These are phyloP conservation scores for Tuctoria greenei DNA, from an alignment of 176 grass and related monocot species.

Conservation along the genomic window DNA sequence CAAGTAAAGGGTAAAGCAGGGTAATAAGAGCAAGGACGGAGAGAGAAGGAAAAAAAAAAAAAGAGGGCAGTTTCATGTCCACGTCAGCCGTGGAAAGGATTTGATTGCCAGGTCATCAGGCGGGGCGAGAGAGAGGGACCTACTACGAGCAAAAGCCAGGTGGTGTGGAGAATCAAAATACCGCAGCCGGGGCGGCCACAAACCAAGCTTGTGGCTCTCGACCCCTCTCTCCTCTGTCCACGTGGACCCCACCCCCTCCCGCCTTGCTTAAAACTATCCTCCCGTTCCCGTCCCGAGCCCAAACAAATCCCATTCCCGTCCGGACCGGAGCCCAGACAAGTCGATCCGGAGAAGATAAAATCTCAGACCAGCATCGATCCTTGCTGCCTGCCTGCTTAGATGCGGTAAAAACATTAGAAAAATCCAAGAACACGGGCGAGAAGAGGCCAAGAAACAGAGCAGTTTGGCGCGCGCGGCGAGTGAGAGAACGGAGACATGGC, in stretches of 20 bases:
- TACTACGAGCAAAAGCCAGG: slow-evolving; percentile 35
- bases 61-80: neutral
- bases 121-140: slow-evolving; percentile 27
- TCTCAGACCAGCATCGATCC: slow-evolving; percentile 16
- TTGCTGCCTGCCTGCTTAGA: neutral
- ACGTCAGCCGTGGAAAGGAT: slow-evolving; percentile 36
- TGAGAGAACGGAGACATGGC: slow-evolving; percentile 18
- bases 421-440: neutral
- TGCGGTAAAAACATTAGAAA: neutral
- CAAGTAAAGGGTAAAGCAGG: neutral
- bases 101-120: slow-evolving; percentile 37
- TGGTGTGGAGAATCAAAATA: slow-evolving; percentile 60
- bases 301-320: slow-evolving; percentile 22
- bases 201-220: slow-evolving; percentile 80
- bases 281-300: neutral
- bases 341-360: neutral
- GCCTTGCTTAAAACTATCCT: slow-evolving; percentile 47
- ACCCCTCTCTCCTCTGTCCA: slow-evolving; percentile 22
- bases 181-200: slow-evolving; percentile 61
- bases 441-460: neutral
- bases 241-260: slow-evolving; percentile 33
- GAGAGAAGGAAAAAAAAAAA: neutral
- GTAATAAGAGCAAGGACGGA: neutral
- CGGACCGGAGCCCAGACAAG: neutral
- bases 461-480: neutral